A percentile compares a stretch with the other conserved stretches of the same genome.
Conservation (phyloP, 805 yeast genomes). For the Myxozyma monticola region DNA sequence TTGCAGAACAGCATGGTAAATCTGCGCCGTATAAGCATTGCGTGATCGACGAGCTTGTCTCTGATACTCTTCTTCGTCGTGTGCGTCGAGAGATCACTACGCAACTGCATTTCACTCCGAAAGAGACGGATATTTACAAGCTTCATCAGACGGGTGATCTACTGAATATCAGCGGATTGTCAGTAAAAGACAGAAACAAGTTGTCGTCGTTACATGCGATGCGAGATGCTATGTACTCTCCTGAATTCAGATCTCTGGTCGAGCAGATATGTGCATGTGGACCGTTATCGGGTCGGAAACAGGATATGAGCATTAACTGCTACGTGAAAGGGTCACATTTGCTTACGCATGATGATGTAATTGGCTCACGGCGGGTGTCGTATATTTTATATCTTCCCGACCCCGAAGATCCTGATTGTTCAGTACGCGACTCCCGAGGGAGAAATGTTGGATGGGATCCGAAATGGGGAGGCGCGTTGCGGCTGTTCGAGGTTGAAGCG, state of each 20-base stretch:
- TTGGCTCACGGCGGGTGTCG: constrained; percentile 90
- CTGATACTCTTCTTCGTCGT: constrained; percentile 71
- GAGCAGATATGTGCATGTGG: constrained; percentile 83
- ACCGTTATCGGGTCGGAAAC: constrained; percentile 81
- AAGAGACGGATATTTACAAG: constrained; percentile 96
- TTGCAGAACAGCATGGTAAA: constrained; percentile 39
- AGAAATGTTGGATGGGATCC: constrained; percentile 63
- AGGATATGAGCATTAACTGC: constrained; percentile 89
- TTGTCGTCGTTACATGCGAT: constrained; percentile 75
- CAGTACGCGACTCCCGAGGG: constrained; percentile 1
- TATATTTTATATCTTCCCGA: constrained; percentile 91
- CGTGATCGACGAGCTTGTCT: constrained; percentile 66
- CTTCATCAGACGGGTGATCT: constrained; percentile 82
- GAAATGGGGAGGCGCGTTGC: constrained; percentile 88
- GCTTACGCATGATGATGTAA: constrained; percentile 95
- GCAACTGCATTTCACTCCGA: constrained; percentile 85
- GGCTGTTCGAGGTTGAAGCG: constrained; percentile 80
- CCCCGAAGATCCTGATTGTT: constrained; percentile 59
- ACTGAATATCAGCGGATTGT: constrained; percentile 85
- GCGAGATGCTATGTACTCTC: constrained; percentile 84
- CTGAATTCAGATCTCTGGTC: constrained; percentile 76
- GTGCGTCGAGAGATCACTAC: constrained; percentile 83
- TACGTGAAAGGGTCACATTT: constrained; percentile 92
- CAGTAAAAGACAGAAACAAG: constrained; percentile 68
- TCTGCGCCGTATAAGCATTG: constrained; percentile 92